phyloP scores from a whole-genome alignment of 208 protist species.

The Leishmania guyanensis region DNA sequence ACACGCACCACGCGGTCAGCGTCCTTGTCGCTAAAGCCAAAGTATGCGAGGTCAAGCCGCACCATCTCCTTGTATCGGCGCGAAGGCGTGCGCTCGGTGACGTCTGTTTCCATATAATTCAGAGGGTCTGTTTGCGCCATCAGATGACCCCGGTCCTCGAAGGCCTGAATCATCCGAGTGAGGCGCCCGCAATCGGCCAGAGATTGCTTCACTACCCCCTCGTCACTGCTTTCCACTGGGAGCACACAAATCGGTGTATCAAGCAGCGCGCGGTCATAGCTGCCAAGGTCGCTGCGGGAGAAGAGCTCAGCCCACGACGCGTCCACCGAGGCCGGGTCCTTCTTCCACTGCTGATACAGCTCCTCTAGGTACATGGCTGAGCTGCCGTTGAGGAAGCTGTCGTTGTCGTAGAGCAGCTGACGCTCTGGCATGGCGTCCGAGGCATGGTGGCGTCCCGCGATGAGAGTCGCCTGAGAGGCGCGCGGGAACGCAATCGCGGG shows the following conservation, averaged over 20 bases:
- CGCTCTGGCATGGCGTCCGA: slow-evolving; percentile 41
- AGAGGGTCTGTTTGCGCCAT: slow-evolving; percentile 85
- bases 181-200: slow-evolving; percentile 76
- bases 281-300: slow-evolving; percentile 32
- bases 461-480: slow-evolving; percentile 6
- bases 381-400: slow-evolving; percentile 82
- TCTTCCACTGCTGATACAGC: slow-evolving; percentile 84
- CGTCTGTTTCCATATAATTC: slow-evolving; percentile 61
- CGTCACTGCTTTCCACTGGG: slow-evolving; percentile 38
- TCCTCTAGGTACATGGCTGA: slow-evolving; percentile 85
- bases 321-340: slow-evolving; percentile 75
- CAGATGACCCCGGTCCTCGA: slow-evolving; percentile 88
- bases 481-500: slow-evolving; percentile 4
- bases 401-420: slow-evolving; percentile 77
- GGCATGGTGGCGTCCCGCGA: slow-evolving; percentile 13
- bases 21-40: slow-evolving; percentile 78
- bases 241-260: slow-evolving; percentile 69
- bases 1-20: slow-evolving; percentile 77
- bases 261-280: slow-evolving; percentile 64
- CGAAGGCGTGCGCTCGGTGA: slow-evolving; percentile 45
- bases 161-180: slow-evolving; percentile 90
- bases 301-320: slow-evolving; percentile 77
- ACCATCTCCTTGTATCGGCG: slow-evolving; percentile 60
- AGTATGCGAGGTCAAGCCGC: slow-evolving; percentile 79
- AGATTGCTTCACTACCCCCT: slow-evolving; percentile 63